Conservation (phyloP, 2,329 filamentous ascomycete genomes). For the Dactylellina cionopaga region DNA sequence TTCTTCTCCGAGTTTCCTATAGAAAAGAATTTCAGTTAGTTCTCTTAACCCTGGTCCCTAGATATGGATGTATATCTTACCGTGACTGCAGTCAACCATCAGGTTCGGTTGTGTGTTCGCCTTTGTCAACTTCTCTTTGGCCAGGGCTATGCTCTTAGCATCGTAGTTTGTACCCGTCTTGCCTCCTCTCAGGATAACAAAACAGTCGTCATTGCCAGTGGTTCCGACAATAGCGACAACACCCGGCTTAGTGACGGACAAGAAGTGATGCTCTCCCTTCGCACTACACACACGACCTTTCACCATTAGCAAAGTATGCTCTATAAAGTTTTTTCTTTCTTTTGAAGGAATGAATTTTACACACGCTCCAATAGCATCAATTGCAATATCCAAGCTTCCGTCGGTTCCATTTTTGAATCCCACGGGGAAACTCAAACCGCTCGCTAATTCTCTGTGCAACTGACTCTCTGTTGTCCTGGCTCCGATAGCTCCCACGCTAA, state of each 20-base stretch:
- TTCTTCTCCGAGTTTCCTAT: constrained; percentile 95
- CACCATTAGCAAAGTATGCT: background rate
- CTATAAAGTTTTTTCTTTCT: background rate
- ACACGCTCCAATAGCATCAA: constrained; percentile 87
- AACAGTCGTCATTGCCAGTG: constrained; percentile 93
- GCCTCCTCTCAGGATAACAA: constrained; percentile 92
- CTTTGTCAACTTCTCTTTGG: constrained; percentile 79
- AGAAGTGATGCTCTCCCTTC: constrained; percentile 79
- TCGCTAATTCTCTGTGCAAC: constrained; percentile 93
- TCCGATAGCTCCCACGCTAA: constrained; percentile 94
- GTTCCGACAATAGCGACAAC: constrained; percentile 94
- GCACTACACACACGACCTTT: constrained; percentile 45
- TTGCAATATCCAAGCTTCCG: constrained; percentile 86
- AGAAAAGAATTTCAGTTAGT: constrained; percentile 57
- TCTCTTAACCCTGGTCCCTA: background rate
- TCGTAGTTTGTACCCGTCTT: constrained; percentile 94
- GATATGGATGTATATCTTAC: constrained; percentile 64
- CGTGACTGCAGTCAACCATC: constrained; percentile 99
- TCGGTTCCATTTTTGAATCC: constrained; percentile 99
- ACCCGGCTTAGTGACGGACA: constrained; percentile 98
- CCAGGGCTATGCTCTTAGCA: constrained; percentile 79
- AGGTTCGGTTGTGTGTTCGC: constrained; percentile 88
- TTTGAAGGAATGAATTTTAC: constrained; percentile 57
- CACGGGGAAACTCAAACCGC: constrained; percentile 94
- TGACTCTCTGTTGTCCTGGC: constrained; percentile 96